phyloP scores from a whole-genome alignment of 768 basidiomycete genomes.

The Trametes gibbosa region DNA sequence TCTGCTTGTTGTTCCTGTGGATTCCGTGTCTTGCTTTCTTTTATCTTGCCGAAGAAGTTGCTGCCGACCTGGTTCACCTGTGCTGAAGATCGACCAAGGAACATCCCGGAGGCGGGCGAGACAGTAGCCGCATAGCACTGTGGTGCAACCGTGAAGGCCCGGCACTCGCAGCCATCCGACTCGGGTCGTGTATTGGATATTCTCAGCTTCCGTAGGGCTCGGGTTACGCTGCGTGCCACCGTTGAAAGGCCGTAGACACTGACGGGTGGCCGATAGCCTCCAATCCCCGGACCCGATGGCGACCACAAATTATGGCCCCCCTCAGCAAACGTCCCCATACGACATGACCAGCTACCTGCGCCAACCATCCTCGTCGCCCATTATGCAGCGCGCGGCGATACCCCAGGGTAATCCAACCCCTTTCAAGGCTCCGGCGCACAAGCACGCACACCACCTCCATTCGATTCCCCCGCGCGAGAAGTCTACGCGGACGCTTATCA shows the following conservation, averaged over 20 bases:
- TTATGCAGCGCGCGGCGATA: constrained; percentile 22
- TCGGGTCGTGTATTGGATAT: too few species aligned
- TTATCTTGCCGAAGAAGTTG: too few species aligned
- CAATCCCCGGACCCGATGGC: constrained; percentile 2
- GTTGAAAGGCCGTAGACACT: too few species aligned
- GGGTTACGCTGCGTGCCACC: too few species aligned
- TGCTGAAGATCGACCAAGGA: neutral
- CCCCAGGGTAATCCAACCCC: constrained; percentile 25
- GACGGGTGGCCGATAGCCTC: too few species aligned
- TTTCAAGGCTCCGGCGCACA: constrained; percentile 77
- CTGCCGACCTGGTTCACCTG: too few species aligned
- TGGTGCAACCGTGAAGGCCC: neutral
- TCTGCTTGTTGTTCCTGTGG: too few species aligned
- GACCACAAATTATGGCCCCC: constrained; percentile 6
- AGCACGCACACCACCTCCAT: constrained; percentile 85
- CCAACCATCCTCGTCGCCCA: constrained; percentile 23
- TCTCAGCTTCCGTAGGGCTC: too few species aligned
- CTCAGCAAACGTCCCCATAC: constrained; percentile 12
- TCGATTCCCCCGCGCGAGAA: constrained; percentile 86
- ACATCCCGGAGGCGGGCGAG: neutral
- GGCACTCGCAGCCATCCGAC: too few species aligned
- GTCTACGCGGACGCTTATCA: constrained; percentile 83
- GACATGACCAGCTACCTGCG: constrained; percentile 20
- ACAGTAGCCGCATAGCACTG: neutral
- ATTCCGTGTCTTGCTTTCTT: too few species aligned